Base-by-base conservation (phyloP, 352 stramenopile genomes). In the Elongisporangium undulatum region DNA sequence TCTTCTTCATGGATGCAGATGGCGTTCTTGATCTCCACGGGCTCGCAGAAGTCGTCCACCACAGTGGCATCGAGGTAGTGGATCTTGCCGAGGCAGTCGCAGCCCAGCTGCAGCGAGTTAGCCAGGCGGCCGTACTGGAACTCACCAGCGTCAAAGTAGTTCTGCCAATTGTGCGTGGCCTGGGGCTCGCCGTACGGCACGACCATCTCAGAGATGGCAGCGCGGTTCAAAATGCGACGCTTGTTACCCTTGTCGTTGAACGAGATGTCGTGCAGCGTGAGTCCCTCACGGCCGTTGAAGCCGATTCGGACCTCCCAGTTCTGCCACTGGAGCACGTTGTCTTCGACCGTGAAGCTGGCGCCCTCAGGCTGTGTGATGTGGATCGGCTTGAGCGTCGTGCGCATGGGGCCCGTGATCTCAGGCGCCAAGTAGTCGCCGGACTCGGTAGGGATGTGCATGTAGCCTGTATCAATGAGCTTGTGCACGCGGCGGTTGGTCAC, bases 1-100 rank as follows among this genome's bases (percentile, higher is more conserved):
- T 95, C 86, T 61, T 95, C 84, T 61, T 95, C 84, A 66, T 95
- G 84, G 73, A 94, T 91, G 64, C 82, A 95, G 34, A 95, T 70
- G 0, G 70, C 85, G 51, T 90, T 90, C 58, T 84, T 82, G 49
- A 86, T 66, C 24, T 71, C 50, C n/a, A 80, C 48, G 0, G 81
- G 79, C 51, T 88, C 61, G 10, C 85, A 74, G 4, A 71, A 59
- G 34, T 77, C 69, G 71, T 91, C 73, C 13, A 69, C 77, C 17
- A 94, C 62, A 19, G 63, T 74, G n/a, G 75, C 82, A 54, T 95
- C 84, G 45, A 94, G 85, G 67, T 94, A 95, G 61, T 92, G 74
- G 60, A 94, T 95, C 60, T 89, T 69, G 7, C 86, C 86, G 12
- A 93, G 68, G 63, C 87, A 94, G 67, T 96, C 86, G 20, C 87